Percentiles rank a stretch among this genome's conserved stretches.
Conservation (phyloP, 2,329 filamentous ascomycete genomes). For the Fusarium dlaminii region DNA sequence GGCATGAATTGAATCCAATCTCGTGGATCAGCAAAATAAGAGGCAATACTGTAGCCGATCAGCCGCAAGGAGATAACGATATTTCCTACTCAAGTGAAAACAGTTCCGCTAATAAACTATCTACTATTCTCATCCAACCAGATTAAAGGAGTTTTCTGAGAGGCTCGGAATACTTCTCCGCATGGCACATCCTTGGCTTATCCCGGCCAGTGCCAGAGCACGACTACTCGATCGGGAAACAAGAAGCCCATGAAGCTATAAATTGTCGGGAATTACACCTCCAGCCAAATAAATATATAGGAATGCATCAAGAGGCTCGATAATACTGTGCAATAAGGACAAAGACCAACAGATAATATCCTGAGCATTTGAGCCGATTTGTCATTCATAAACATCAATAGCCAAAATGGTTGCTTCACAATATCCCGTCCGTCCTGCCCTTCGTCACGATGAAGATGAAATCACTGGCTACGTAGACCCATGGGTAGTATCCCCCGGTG, state of each 20-base stretch:
- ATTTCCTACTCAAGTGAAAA: background rate
- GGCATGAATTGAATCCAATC: background rate
- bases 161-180: background rate
- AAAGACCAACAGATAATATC: background rate
- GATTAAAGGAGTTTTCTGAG: background rate
- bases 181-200: background rate
- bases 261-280: background rate
- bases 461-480: background rate
- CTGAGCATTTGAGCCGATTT: background rate
- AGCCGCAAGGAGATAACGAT: background rate
- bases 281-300: background rate
- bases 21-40: background rate
- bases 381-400: background rate
- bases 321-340: background rate
- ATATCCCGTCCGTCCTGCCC: background rate
- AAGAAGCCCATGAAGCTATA: background rate
- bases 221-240: background rate
- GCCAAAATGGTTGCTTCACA: background rate
- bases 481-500: background rate
- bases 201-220: background rate
- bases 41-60: no score
- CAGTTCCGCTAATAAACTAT: background rate
- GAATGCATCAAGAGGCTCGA: fast-evolving
- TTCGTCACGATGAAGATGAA: background rate
- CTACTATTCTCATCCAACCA: background rate